phyloP scores from a whole-genome alignment of 1,284 basidiomycete genomes.

The Moesziomyces globuligerus region DNA sequence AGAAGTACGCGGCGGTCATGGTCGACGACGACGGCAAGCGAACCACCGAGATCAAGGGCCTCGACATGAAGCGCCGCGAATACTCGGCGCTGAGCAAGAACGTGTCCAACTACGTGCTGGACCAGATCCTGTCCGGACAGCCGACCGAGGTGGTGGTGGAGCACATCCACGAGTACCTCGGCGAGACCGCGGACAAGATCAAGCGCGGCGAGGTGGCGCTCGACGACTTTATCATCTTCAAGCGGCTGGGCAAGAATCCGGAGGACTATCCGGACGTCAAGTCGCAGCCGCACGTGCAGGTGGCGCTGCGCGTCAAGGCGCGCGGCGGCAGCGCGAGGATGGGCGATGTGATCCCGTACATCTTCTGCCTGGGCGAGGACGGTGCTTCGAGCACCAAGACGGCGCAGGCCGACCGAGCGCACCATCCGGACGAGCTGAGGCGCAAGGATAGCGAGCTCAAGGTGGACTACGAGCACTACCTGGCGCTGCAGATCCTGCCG shows the following conservation, averaged over 20 bases:
- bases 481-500: conserved; percentile 90
- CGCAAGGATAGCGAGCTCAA: conserved; percentile 67
- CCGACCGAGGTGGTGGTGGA: conserved; percentile 88
- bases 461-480: conserved; percentile 81
- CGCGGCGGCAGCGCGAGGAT: conserved; percentile 81
- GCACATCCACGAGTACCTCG: conserved; percentile 91
- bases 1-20: conserved; percentile 98
- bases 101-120: conserved; percentile 76
- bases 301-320: conserved; percentile 89
- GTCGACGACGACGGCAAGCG: conserved; percentile 54
- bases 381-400: conserved; percentile 77
- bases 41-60: conserved; percentile 84
- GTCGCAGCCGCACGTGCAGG: conserved; percentile 94
- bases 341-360: conserved; percentile 95
- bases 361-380: conserved; percentile 85
- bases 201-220: conserved; percentile 80
- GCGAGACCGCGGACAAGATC: conserved; percentile 78
- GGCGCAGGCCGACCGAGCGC: conserved; percentile 88
- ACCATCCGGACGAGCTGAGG: conserved; percentile 91
- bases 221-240: conserved; percentile 89
- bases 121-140: conserved; percentile 90
- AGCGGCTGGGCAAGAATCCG: conserved; percentile 65
- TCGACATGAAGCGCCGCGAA: conserved; percentile 99
- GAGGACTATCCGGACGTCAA: conserved; percentile 92
- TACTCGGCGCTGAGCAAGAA: conserved; percentile 92